These are phyloP conservation scores for Hyaloscypha variabilis DNA, from an alignment of 495 filamentous ascomycete genomes.

Conservation along the genomic window DNA sequence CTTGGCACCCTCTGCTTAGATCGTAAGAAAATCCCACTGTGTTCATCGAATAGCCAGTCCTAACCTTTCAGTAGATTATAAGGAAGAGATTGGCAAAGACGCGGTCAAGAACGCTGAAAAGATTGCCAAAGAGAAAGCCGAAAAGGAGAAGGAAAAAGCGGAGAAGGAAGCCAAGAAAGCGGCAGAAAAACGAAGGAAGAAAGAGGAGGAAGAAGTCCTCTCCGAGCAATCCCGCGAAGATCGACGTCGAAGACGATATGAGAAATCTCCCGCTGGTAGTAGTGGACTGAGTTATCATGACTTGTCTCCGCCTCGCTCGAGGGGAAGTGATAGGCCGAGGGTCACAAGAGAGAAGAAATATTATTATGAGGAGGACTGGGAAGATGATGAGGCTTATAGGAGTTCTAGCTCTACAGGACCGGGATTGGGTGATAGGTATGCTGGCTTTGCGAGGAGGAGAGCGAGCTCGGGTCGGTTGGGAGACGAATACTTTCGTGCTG, in stretches of 20 bases:
- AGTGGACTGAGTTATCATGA: neutral
- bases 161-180: neutral
- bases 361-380: neutral
- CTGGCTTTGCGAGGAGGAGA: neutral
- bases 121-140: neutral
- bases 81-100: neutral
- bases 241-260: neutral
- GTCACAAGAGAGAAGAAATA: neutral
- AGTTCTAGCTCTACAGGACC: neutral
- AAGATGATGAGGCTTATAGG: neutral
- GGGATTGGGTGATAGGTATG: neutral
- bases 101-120: neutral
- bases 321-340: neutral
- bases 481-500: neutral
- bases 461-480: neutral
- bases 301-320: neutral
- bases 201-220: neutral
- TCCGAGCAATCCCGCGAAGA: neutral
- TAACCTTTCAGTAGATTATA: neutral
- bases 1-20: neutral
- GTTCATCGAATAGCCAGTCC: neutral
- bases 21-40: no score
- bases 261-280: neutral
- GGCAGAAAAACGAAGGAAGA: neutral
- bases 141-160: neutral